Base-by-base conservation (phyloP, 805 yeast genomes). In the Metschnikowia gelsemii region DNA sequence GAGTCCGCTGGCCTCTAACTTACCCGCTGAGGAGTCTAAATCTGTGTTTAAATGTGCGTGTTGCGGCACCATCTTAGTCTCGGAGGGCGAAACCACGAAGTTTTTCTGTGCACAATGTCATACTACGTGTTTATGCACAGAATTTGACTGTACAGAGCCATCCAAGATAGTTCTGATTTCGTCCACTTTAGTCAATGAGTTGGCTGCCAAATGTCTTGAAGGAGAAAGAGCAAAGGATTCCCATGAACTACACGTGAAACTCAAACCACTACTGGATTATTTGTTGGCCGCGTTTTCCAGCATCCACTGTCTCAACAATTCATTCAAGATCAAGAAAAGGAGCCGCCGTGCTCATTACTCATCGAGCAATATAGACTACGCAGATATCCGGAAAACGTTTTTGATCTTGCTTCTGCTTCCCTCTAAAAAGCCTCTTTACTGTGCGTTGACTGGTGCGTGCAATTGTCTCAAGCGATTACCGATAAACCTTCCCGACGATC, bases 61-160 rank as follows among this genome's bases (percentile, higher is more conserved):
- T 43, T 70, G 75, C 47, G 69, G 67, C 4, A 61, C 64, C 2
- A 44, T 67, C 1, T 47, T 69, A 18, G 62, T 60, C 36, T 64
- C 68, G 1, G 50, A 46, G 19, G 52, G 46, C 12, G 47, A 40
- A 14, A 43, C 62, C 8, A 27, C 42, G n/a, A 68, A 68, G 42
- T 80, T 76, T 55, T 73, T 75, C 43, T 86, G 95, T 55, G 68
- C 80, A 0, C 68, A 78, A 3, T 86, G 95, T 53, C 71, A 68
- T 26, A 73, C 82, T 5, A 78, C 79, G 1, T 64, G 66, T 23
- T 46, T 64, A 9, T 36, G 66, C 13, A 49, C 43, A 7, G 48
- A 40, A 9, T 49, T 47, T 34, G 44, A 42, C 16, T 20, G 28
- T 14, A 26, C 13, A 7, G 41, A 28, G 8, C 35, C 26, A 18